These are phyloP conservation scores for Canavalia ensiformis DNA, from an alignment of 306 rosid species.

Conservation along the genomic window DNA sequence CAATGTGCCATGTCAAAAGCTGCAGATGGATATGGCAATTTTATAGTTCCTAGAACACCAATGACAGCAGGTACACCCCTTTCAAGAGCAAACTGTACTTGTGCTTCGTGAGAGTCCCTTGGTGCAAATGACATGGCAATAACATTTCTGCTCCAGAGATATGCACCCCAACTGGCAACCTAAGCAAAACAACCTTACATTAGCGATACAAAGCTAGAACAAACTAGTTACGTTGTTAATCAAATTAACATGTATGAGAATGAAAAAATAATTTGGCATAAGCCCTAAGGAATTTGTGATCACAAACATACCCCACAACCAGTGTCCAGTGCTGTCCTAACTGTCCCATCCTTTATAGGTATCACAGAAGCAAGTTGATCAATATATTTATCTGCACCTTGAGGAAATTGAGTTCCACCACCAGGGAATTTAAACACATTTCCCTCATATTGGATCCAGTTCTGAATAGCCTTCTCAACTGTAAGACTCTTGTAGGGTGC, in stretches of 20 bases:
- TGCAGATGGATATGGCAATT: conserved; percentile 89
- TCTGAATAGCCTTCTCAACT: conserved; percentile 97
- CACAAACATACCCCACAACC: conserved; percentile 94
- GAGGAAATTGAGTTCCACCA: conserved; percentile 97
- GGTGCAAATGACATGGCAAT: conserved; percentile 98
- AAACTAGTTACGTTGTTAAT: conserved; percentile 20
- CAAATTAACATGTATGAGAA: conserved; percentile 26
- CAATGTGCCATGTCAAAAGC: conserved; percentile 99
- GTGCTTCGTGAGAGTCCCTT: conserved; percentile 97
- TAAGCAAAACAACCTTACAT: conserved; percentile 49
- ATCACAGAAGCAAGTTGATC: conserved; percentile 91
- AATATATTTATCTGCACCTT: conserved; percentile 95
- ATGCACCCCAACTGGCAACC: conserved; percentile 99
- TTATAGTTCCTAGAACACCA: conserved; percentile 90
- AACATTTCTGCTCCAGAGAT: conserved; percentile 89
- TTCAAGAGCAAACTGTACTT: conserved; percentile 98
- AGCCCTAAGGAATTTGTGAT: conserved; percentile 20
- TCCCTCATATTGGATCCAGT: conserved; percentile 99
- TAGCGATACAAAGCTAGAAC: conserved; percentile 37
- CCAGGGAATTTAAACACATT: conserved; percentile 94
- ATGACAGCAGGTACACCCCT: conserved; percentile 95
- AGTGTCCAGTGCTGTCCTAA: conserved; percentile 94
- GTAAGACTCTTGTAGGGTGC: conserved; percentile 98
- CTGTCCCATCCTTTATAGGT: conserved; percentile 90
- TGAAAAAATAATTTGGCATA: conserved; percentile 7